A percentile compares a stretch with the other conserved stretches of the same genome.
phyloP scores from a whole-genome alignment of 495 filamentous ascomycete genomes.

The Endocarpon pusillum region DNA sequence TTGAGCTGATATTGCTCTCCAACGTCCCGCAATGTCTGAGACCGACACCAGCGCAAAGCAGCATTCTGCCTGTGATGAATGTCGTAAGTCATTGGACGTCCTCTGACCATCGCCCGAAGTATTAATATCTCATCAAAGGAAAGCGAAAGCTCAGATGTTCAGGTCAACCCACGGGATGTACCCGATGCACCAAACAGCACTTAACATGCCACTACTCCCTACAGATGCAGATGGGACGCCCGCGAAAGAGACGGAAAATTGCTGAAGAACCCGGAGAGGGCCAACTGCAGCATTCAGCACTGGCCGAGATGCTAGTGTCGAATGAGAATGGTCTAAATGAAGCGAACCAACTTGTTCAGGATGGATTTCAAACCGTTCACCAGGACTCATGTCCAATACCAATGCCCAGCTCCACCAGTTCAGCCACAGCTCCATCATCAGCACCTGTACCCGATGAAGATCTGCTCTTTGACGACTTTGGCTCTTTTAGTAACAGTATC shows the following conservation, averaged over 20 bases:
- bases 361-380: background rate
- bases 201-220: conserved; percentile 27
- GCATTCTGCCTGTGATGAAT: conserved; percentile 10
- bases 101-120: background rate
- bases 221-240: conserved; percentile 32
- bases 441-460: background rate
- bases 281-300: background rate
- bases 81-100: conserved; percentile 3
- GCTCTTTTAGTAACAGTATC: conserved; percentile 1
- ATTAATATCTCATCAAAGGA: conserved; percentile 11
- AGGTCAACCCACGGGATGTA: conserved; percentile 24
- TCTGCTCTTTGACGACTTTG: too few species aligned
- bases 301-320: background rate
- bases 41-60: conserved; percentile 3
- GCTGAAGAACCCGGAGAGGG: background rate
- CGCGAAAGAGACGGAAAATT: conserved; percentile 27
- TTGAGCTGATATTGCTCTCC: too few species aligned
- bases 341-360: background rate
- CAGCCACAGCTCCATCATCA: conserved; percentile 1
- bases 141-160: conserved; percentile 33
- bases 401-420: background rate
- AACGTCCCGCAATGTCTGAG: too few species aligned
- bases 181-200: conserved; percentile 25
- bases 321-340: background rate
- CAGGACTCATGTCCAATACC: background rate